Evolutionary conservation across 2,329 filamentous ascomycete species (phyloP), one percentile per base, ranked within the genome.

Genomic region (Trematosphaeria pertusa): DNA sequence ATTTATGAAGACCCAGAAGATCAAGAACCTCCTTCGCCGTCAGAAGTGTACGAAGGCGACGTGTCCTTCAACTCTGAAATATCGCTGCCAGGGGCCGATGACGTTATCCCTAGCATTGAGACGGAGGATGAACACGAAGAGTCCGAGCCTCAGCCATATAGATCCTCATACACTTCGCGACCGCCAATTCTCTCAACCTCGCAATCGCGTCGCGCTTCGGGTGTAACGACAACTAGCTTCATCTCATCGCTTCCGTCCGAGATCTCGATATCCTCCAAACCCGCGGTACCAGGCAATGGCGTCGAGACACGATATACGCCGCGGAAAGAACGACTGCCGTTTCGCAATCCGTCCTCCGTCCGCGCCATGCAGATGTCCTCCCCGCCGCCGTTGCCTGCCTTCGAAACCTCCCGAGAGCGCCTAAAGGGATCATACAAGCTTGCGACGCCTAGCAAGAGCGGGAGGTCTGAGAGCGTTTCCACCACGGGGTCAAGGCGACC

Each of bases 301-400:
- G 55, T 65, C 47, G 61, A 67, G 19, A 59, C 62, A 19, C 77
- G 81, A 2, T 81, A 81, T n/a, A 75, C 80, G 17, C 81, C 86
- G 42, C 78, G 79, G 6, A 82, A 81, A 6, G 78, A 80, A 7
- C 81, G 87, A 2, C 82, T 85, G 4, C 80, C 83, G 1, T 90
- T 91, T 65, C 80, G 87, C 37, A 87, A 87, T 10, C 83, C 87
- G 0, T 87, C 86, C 1, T 85, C 84, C 10, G 82, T 89, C 6
- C 83, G 84, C 38, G 85, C 85, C 1, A 79, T 89, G 72, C 87
- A 90, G 56, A 87, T 90, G 84, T 81, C 81, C 2, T 88, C 86
- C 0, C 87, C 69, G 6, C 63, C 59, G 15, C 66, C 65, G n/a
- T 48, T 67, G 32, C 52, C 60, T 9, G 46, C 57, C 26, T 62